Percentiles rank a stretch among this genome's conserved stretches.
Conservation (phyloP, 192 early-diverging fungal species). For the Powellomyces hirtus region DNA sequence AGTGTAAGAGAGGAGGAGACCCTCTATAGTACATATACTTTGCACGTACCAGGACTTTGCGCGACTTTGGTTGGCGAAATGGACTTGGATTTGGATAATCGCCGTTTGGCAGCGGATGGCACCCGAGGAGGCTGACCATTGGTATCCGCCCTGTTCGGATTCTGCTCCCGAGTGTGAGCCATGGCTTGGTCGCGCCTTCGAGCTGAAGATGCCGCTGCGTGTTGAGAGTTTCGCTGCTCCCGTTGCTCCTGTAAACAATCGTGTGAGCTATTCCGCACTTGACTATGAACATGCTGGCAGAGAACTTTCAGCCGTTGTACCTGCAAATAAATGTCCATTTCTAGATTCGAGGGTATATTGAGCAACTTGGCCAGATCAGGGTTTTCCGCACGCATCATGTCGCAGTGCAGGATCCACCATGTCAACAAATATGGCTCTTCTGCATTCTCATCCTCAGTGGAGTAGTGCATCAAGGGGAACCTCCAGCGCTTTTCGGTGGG, state of each 20-base stretch:
- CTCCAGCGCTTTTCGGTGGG: background rate
- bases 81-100: background rate
- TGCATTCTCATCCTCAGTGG: background rate
- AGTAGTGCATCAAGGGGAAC: background rate
- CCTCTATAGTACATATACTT: too few relatives aligned
- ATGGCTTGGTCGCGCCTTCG: background rate
- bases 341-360: background rate
- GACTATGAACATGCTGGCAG: too few relatives aligned
- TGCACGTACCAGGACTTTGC: background rate
- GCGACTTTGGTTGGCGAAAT: background rate
- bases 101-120: background rate
- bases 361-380: background rate
- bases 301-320: background rate
- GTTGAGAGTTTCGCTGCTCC: background rate
- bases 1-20: too few relatives aligned
- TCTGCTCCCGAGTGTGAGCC: background rate
- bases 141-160: background rate
- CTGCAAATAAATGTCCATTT: background rate
- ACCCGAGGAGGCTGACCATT: background rate
- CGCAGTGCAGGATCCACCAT: slow-evolving; percentile 6
- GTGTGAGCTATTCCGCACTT: too few relatives aligned
- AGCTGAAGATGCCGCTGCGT: background rate
- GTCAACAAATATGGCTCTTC: slow-evolving; percentile 2
- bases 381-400: background rate
- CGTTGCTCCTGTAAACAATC: background rate